Evolutionary conservation across 2,329 filamentous ascomycete species (phyloP), one percentile per base, ranked within the genome.

Genomic region (Rhynchosporium secalis): DNA sequence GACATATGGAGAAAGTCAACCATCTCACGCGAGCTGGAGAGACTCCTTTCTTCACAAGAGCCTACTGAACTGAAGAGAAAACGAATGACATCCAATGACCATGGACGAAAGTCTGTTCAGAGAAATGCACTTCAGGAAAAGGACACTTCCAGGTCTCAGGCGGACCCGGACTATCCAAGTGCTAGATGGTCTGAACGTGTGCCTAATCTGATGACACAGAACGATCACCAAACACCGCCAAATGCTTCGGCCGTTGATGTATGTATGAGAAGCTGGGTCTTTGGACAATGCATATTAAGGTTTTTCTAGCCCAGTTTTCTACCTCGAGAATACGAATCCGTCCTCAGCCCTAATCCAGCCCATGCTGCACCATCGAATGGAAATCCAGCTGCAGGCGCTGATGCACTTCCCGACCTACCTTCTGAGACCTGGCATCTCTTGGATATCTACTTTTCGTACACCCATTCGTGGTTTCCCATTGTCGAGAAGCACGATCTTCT

Each of bases 391-490:
- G 47, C 60, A n/a, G 56, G 8, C 28, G 15, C 58, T 3, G 62
- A 63, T 10, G 60, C 60, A 7, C 28, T 68, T 20, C 68, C 69
- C 29, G 70, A 71, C 26, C 65, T 74, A 15, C 72, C 72, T 15
- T 69, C 71, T 4, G 71, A 72, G 29, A 71, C 72, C 1, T 74
- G 72, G 72, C 69, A 72, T 62, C 79, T 92, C 3, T 76, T 92
- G 45, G 87, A 92, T 67, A 80, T 89, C 4, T 92, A 91, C 72
- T 89, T 91, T 63, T 84, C 88, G 1, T 91, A 90, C 68, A 90
- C 87, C 0, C 88, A 92, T 72, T 86, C 83, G 58, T 93, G 90
- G 90, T 80, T 93, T 31, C 90, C 90, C 0, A 86, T 93, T 31
- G 78, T 88, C 10, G 86, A 91, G 66, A 88, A 86, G 65, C 83